phyloP scores from a whole-genome alignment of 106 monocot species.

The Dendrobium officinale region DNA sequence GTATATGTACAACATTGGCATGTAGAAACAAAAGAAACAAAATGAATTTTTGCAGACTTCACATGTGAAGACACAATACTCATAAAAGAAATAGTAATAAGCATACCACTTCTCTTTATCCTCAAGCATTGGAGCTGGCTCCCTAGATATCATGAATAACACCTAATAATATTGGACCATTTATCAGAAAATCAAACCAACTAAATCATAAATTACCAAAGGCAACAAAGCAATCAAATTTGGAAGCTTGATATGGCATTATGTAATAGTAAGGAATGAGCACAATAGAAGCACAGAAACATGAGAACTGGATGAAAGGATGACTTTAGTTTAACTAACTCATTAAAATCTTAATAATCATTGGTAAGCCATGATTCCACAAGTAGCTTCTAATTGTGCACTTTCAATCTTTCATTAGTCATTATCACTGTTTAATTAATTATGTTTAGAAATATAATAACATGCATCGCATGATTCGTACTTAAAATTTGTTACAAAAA shows the following conservation, averaged over 20 bases:
- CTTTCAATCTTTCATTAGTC: not conserved
- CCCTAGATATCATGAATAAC: slow-evolving; percentile 97
- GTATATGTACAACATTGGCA: not conserved
- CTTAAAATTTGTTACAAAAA: no score
- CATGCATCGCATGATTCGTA: no score
- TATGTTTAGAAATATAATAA: not conserved
- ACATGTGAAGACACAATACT: not conserved
- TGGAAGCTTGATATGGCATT: not conserved
- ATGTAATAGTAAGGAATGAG: not conserved
- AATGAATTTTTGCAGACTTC: not conserved
- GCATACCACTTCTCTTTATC: slow-evolving; percentile 97
- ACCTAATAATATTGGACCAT: slow-evolving; percentile 39
- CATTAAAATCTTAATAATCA: not conserved
- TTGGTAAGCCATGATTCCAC: not conserved
- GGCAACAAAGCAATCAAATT: not conserved
- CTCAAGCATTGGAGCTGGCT: slow-evolving; percentile 99
- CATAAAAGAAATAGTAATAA: slow-evolving; percentile 1
- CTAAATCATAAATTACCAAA: not conserved
- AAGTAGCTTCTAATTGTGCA: not conserved
- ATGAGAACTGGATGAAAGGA: not conserved
- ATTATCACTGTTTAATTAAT: not conserved
- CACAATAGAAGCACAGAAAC: slow-evolving; percentile 1
- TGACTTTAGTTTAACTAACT: not conserved
- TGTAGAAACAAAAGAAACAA: slow-evolving; percentile 1
- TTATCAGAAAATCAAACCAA: slow-evolving; percentile 5